Percentiles rank a stretch among this genome's conserved stretches.
These are phyloP conservation scores for Sporothrix luriei DNA, from an alignment of 2,329 filamentous ascomycete genomes.

Conservation along the genomic window DNA sequence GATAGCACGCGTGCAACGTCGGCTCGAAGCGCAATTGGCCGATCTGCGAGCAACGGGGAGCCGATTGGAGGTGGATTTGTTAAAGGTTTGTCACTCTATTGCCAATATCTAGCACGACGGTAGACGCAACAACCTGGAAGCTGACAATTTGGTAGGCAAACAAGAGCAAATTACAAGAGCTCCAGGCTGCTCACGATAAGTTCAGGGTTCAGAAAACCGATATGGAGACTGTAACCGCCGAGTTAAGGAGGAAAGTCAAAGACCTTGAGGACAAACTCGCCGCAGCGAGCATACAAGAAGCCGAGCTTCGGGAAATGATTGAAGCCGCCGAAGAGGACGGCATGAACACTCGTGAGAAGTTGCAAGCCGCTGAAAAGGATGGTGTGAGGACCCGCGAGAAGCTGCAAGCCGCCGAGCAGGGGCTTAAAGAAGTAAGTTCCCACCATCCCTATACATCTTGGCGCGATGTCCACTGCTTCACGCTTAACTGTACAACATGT, in stretches of 20 bases:
- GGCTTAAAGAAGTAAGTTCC: slow-evolving; percentile 39
- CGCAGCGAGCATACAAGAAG: slow-evolving; percentile 33
- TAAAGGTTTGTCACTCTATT: slow-evolving; percentile 52
- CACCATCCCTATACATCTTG: too few relatives aligned
- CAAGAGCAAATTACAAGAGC: slow-evolving; percentile 62
- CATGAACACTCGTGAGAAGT: slow-evolving; percentile 41
- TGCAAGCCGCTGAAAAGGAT: slow-evolving; percentile 38
- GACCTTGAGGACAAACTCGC: slow-evolving; percentile 42
- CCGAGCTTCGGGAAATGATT: slow-evolving; percentile 39
- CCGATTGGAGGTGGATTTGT: slow-evolving; percentile 63
- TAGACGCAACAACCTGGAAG: not conserved
- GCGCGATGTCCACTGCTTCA: too few relatives aligned
- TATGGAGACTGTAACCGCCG: slow-evolving; percentile 32
- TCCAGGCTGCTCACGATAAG: slow-evolving; percentile 59
- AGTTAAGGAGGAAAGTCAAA: slow-evolving; percentile 36
- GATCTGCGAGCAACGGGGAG: slow-evolving; percentile 64
- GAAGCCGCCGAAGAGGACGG: slow-evolving; percentile 37
- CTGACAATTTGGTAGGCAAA: slow-evolving; percentile 50
- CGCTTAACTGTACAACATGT: not conserved
- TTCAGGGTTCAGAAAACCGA: slow-evolving; percentile 48
- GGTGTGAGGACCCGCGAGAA: slow-evolving; percentile 41
- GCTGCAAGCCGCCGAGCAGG: slow-evolving; percentile 40
- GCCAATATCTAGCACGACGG: not conserved
- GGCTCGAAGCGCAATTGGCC: slow-evolving; percentile 63
- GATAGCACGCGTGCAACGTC: slow-evolving; percentile 51